Base-by-base conservation (phyloP, 257 asterid genomes). In the Ilex aquifolium region DNA sequence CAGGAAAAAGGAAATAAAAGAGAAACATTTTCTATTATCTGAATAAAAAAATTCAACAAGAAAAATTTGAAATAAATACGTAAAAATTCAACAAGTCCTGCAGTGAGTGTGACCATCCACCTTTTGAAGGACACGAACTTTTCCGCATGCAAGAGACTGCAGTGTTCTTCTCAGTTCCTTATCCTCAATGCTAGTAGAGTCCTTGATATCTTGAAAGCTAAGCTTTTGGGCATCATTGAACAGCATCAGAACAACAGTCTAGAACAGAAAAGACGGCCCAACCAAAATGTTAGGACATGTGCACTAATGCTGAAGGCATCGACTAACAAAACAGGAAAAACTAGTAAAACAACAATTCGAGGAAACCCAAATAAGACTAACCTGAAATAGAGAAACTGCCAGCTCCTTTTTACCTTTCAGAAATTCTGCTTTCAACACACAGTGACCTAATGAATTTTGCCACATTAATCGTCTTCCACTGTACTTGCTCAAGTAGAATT, bases 391-490 rank as follows among this genome's bases (percentile, higher is more conserved):
- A 68, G 97, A 93, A 72, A 90, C 99, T 48, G 99, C 94, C 63
- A 93, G 88, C 88, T 90, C 99, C 88, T 88, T 93, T 79, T 79
- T 90, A 64, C 95, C 96, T 72, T 90, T 93, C 3, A 85, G 83
- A 69, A 90, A 93, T 62, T 82, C 95, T 12, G 95, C 92, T 75
- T 90, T 93, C 59, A 93, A 82, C 65, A 93, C 95, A 74, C 97
- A 93, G 48, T 93, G 97, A 39, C 96, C 99, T 75, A 93, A 80
- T 31, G 96, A 90, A 57, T 87, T 93, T 78, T 93, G 97, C 97
- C 99, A 93, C 99, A 93, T 93, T 71, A 93, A 84, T 53, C 99
- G 88, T 82, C 99, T 86, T 71, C 99, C 99, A 63, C 86, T 82
- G 63, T 90, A 82, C 80, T 93, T 93, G 84, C 99, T 93, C 52